Percentiles rank a stretch among this genome's conserved stretches.
Evolutionary conservation across 2,329 filamentous ascomycete species (phyloP).

Genomic region (Clarireedia paspali): DNA sequence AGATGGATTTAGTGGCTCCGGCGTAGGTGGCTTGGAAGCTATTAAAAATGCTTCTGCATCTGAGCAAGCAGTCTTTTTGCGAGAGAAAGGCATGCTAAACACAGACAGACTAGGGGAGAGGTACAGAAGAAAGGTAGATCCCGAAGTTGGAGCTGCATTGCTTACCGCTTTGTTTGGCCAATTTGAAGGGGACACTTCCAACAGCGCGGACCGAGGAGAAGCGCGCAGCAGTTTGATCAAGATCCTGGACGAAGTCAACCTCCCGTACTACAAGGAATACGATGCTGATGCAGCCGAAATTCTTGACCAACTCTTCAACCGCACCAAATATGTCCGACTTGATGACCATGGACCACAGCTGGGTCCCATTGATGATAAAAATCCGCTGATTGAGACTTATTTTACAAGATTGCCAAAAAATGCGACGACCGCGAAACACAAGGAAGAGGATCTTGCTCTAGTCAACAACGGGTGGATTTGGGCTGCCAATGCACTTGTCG

Average conservation of each 20-base stretch:
- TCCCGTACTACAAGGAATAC: constrained; percentile 87
- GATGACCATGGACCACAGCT: constrained; percentile 85
- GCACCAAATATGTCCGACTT: constrained; percentile 90
- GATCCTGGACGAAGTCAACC: constrained; percentile 76
- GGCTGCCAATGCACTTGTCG: constrained; percentile 88
- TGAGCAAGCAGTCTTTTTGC: constrained; percentile 48
- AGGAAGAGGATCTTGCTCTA: constrained; percentile 67
- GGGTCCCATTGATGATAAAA: constrained; percentile 68
- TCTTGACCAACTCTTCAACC: constrained; percentile 84
- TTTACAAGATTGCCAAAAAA: constrained; percentile 85
- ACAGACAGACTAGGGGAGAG: constrained; percentile 72
- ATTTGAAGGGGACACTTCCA: constrained; percentile 45
- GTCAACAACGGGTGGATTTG: constrained; percentile 99
- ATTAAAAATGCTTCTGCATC: constrained; percentile 48
- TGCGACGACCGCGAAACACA: constrained; percentile 67
- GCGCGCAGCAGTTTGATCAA: constrained; percentile 48
- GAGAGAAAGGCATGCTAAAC: constrained; percentile 60
- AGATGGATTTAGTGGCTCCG: constrained; percentile 40
- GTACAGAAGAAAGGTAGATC: constrained; percentile 64
- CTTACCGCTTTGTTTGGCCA: constrained; percentile 62
- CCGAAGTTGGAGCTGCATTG: constrained; percentile 61
- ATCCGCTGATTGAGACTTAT: constrained; percentile 85
- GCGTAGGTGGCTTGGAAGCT: constrained; percentile 41
- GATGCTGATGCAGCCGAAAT: constrained; percentile 76
- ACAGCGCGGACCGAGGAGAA: constrained; percentile 42